Conservation (phyloP, 176 grass and related monocot genomes). For the Olyra latifolia region DNA sequence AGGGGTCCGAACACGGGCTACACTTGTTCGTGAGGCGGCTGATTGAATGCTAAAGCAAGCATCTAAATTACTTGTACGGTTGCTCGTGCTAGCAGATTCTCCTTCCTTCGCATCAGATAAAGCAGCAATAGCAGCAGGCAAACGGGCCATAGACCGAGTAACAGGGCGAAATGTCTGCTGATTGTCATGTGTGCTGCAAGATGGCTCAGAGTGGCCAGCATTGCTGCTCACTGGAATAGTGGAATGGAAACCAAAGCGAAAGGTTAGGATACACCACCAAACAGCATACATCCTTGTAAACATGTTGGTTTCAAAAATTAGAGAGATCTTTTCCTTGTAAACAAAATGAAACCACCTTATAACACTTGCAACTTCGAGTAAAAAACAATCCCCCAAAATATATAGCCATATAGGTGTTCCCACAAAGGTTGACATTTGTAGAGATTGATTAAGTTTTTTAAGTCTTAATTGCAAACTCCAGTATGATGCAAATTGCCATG, state of each 20-base stretch:
- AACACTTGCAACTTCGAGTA: not conserved
- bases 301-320: not conserved
- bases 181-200: constrained; percentile 30
- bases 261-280: constrained; percentile 17
- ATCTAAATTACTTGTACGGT: constrained; percentile 11
- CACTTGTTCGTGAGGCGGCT: constrained; percentile 16
- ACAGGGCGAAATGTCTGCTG: constrained; percentile 40
- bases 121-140: constrained; percentile 5
- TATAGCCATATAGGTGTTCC: not conserved
- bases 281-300: not conserved
- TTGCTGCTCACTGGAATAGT: constrained; percentile 43
- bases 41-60: constrained; percentile 37
- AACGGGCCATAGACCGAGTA: constrained; percentile 50
- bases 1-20: constrained; percentile 38
- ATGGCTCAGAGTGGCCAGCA: constrained; percentile 32
- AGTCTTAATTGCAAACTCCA: not conserved
- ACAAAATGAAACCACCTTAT: not conserved
- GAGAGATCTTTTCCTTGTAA: not conserved
- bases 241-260: constrained; percentile 30
- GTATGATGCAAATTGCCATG: not conserved
- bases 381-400: not conserved
- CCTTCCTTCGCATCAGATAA: constrained; percentile 35
- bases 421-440: not conserved
- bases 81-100: constrained; percentile 33
- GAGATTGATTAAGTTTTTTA: not conserved